These are phyloP conservation scores for Gastrolobium villosum DNA, from an alignment of 306 rosid genomes.

Conservation along the genomic window DNA sequence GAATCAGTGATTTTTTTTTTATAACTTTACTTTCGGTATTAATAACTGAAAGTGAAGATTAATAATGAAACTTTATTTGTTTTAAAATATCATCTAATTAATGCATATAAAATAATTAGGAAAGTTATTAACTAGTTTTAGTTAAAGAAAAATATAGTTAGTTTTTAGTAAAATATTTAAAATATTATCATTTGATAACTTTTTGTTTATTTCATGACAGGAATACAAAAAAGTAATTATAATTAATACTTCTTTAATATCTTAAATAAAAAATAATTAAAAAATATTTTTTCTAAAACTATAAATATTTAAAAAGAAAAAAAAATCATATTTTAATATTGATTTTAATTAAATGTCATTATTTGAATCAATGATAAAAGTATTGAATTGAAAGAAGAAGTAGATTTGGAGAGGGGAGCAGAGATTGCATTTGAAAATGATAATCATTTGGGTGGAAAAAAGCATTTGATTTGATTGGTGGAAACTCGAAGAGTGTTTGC, in stretches of 20 bases:
- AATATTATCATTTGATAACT: too few species aligned
- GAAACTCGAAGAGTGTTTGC: not conserved
- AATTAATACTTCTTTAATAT: not conserved
- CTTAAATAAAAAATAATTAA: not conserved
- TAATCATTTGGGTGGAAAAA: not conserved
- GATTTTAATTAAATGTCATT: not conserved
- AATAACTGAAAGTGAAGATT: not conserved
- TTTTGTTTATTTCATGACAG: not conserved
- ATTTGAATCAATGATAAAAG: too few species aligned
- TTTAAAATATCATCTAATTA: not conserved
- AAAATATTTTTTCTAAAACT: not conserved
- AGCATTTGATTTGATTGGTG: constrained; percentile 36
- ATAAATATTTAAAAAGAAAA: not conserved
- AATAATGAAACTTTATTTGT: not conserved
- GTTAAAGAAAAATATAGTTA: not conserved
- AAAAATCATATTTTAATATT: not conserved
- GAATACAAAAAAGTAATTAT: not conserved
- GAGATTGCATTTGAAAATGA: not conserved
- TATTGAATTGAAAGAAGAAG: too few species aligned
- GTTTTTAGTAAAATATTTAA: not conserved
- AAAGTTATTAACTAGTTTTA: not conserved
- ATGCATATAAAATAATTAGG: not conserved
- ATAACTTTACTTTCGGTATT: too few species aligned
- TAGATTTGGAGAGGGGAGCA: too few species aligned
- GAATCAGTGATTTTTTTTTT: too few species aligned